These are phyloP conservation scores for Allantophomopsis lycopodina DNA, from an alignment of 2,329 filamentous ascomycete species.

Conservation along the genomic window DNA sequence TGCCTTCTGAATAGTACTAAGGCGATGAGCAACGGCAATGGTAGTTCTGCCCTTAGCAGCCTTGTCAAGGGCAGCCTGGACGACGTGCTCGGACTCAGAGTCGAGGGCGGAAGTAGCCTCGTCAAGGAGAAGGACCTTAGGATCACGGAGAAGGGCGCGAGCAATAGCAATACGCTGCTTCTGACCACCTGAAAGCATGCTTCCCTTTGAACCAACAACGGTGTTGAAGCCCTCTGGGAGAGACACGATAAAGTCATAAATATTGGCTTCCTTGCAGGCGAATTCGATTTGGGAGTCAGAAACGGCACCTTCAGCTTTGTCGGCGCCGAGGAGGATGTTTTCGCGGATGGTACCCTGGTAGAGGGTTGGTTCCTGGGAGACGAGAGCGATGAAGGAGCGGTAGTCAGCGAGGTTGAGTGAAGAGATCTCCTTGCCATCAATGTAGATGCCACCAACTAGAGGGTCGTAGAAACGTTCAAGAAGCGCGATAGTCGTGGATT, in stretches of 20 bases:
- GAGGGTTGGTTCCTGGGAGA: conserved; percentile 86
- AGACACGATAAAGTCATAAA: conserved; percentile 82
- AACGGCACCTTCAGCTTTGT: conserved; percentile 40
- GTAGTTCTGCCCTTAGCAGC: conserved; percentile 79
- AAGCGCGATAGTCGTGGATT: conserved; percentile 84
- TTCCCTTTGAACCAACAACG: conserved; percentile 74
- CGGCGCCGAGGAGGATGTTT: conserved; percentile 72
- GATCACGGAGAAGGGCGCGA: conserved; percentile 78
- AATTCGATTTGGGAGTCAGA: conserved; percentile 59
- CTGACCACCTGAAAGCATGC: conserved; percentile 77
- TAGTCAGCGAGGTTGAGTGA: conserved; percentile 76
- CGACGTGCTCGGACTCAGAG: conserved; percentile 64
- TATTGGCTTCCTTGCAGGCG: conserved; percentile 82
- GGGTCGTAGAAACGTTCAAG: conserved; percentile 94
- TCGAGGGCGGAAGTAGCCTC: conserved; percentile 72
- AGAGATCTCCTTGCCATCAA: conserved; percentile 75
- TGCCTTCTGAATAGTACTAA: conserved; percentile 88
- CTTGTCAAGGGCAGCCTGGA: conserved; percentile 68
- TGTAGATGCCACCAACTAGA: conserved; percentile 61
- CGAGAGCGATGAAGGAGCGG: conserved; percentile 69
- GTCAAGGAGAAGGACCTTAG: conserved; percentile 73
- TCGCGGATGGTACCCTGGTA: conserved; percentile 88
- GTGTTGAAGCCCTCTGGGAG: conserved; percentile 79
- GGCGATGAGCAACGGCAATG: conserved; percentile 83
- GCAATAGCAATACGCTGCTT: conserved; percentile 90